Evolutionary conservation across 345 rosid species (phyloP), one percentile per base, ranked within the genome.

Genomic region (Laguncularia racemosa): DNA sequence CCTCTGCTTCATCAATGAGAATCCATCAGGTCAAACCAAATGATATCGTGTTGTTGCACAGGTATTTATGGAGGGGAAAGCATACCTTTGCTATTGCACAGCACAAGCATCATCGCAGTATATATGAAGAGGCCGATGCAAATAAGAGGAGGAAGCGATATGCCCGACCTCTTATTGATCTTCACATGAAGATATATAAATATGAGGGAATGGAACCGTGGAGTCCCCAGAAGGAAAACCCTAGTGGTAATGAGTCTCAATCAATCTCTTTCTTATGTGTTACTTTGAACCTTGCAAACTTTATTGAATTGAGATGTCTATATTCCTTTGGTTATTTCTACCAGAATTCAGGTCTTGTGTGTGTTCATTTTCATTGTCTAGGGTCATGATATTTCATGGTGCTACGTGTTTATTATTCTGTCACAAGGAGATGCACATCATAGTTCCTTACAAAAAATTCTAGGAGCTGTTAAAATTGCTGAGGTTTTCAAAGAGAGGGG

Each of bases 41-140:
- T 26, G 28, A 2, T 50, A 28, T 56, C 45, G 47, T 33, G 10
- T 14, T 56, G 47, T 48, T 57, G 20, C 55, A 59, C 80, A 93
- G 97, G 74, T 93, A 90, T 68, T 67, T 93, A 61, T 93, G 97
- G 97, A 89, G 84, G 67, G 95, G 82, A 61, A 88, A 85, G 69
- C 78, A 82, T 73, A 90, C 89, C 19, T 95, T 90, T 80, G 90
- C 97, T 48, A 85, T 90, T 69, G 92, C 95, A 47, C 97, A 84
- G 67, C 99, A 90, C 80, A 95, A 90, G 73, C 95, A 87, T 73
- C 95, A 85, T 65, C 80, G 63, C 55, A 82, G 71, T 58, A 77
- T 90, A 73, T 90, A 95, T 16, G 99, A 95, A 75, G 97, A 90
- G 76, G 97, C 97, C 47, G 97, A 90, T 76, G 88, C 96, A 61